These are phyloP conservation scores for Clonostachys sp. DNA, from an alignment of 2,329 filamentous ascomycete species.

Conservation along the genomic window DNA sequence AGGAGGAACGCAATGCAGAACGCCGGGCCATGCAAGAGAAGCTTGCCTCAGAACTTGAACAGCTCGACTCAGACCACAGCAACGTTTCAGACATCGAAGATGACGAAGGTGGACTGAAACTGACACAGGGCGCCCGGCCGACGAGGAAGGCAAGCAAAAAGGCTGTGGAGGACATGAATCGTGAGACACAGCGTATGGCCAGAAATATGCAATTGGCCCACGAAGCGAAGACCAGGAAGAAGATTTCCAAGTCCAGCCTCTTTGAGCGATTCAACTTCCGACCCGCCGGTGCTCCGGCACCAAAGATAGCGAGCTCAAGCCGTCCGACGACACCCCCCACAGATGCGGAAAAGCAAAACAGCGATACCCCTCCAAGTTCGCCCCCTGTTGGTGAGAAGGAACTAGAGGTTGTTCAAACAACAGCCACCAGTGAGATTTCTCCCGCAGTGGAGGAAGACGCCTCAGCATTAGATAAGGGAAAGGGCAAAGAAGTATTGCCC, in stretches of 20 bases:
- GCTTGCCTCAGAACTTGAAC: conserved; percentile 25
- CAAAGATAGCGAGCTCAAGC: conserved; percentile 49
- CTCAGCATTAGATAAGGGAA: conserved; percentile 47
- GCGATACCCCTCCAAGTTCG: conserved; percentile 70
- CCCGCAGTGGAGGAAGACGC: conserved; percentile 10
- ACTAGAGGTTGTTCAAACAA: background rate
- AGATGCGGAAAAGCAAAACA: conserved; percentile 44
- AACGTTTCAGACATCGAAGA: conserved; percentile 51
- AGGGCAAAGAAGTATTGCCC: conserved; percentile 44
- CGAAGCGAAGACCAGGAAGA: conserved; percentile 86
- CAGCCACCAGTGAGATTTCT: background rate
- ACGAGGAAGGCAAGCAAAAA: conserved; percentile 89
- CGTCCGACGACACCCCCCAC: conserved; percentile 45
- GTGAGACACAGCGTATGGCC: conserved; percentile 87
- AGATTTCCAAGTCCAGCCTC: conserved; percentile 76
- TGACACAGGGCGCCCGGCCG: conserved; percentile 67
- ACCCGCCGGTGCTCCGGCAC: conserved; percentile 26
- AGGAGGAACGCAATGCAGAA: conserved; percentile 42
- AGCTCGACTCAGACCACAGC: conserved; percentile 27
- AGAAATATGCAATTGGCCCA: conserved; percentile 89
- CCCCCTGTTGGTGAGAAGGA: conserved; percentile 36
- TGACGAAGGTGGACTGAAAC: conserved; percentile 56
- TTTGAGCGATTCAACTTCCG: conserved; percentile 81
- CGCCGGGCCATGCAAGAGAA: conserved; percentile 27
- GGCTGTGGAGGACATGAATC: conserved; percentile 88